Evolutionary conservation across 768 basidiomycete species (phyloP).

Genomic region (Pleurotus cornucopiae): DNA sequence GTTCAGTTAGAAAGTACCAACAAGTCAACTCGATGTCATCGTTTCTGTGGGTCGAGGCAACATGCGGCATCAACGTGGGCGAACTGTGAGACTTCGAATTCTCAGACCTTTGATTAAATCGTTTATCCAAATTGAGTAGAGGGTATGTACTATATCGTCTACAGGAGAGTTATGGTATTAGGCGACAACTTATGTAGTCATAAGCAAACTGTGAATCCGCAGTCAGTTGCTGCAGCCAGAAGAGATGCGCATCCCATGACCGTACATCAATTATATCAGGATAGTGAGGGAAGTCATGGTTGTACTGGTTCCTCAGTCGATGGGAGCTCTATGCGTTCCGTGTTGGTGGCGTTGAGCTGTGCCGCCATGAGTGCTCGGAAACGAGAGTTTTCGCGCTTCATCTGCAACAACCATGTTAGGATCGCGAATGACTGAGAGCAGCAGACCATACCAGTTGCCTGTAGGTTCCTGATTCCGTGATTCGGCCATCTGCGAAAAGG

Average conservation of each 20-base stretch:
- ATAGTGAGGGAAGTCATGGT: constrained; percentile 7
- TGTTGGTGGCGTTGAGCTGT: constrained; percentile 57
- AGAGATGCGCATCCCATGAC: too few relatives aligned
- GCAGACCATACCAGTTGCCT: constrained; percentile 57
- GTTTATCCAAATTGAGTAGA: not conserved
- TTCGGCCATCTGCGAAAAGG: constrained; percentile 53
- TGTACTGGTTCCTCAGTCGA: constrained; percentile 3
- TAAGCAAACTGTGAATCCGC: not conserved
- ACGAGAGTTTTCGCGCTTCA: constrained; percentile 65
- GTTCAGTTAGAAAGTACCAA: not conserved
- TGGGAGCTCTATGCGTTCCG: constrained; percentile 10
- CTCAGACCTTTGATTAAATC: not conserved
- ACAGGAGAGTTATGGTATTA: constrained; percentile 1
- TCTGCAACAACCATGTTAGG: constrained; percentile 30
- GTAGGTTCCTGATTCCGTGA: constrained; percentile 82
- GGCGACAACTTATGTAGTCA: not conserved
- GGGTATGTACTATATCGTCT: constrained; percentile 9
- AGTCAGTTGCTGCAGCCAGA: not conserved
- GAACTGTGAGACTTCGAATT: not conserved
- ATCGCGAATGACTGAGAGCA: not conserved
- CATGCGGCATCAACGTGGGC: constrained; percentile 5
- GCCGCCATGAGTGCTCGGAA: constrained; percentile 90
- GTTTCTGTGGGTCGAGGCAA: not conserved
- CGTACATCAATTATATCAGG: too few relatives aligned
- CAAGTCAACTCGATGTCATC: not conserved